phyloP scores from a whole-genome alignment of 805 yeast species.

The Priceomyces melissophilus region DNA sequence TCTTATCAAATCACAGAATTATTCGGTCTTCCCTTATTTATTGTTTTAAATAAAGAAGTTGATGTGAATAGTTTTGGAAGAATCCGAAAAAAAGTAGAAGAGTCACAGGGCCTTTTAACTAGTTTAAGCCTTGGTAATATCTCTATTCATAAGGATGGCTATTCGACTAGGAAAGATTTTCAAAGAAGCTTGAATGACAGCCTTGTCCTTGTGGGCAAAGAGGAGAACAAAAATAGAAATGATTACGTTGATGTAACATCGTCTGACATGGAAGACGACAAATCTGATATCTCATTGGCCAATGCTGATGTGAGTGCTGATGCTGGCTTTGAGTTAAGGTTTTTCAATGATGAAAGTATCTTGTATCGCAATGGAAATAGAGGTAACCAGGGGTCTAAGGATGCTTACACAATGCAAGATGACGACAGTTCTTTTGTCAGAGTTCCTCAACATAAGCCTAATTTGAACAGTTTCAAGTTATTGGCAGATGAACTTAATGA shows the following conservation, averaged over 20 bases:
- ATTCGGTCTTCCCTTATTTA: constrained; percentile 77
- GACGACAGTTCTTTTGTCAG: constrained; percentile 31
- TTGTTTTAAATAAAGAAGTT: constrained; percentile 46
- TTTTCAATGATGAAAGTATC: constrained; percentile 29
- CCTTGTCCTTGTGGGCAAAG: constrained; percentile 15
- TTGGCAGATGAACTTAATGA: constrained; percentile 27
- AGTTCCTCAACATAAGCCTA: constrained; percentile 45
- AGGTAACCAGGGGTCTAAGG: constrained; percentile 5
- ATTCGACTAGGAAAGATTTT: constrained; percentile 28
- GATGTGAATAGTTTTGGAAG: constrained; percentile 56
- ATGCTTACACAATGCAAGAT: constrained; percentile 3
- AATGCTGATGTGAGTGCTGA: constrained; percentile 50
- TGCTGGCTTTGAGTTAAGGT: constrained; percentile 46
- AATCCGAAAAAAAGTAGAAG: constrained; percentile 56
- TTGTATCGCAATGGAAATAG: constrained; percentile 4
- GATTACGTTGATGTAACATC: not conserved
- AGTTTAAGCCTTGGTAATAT: constrained; percentile 16
- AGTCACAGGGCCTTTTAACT: constrained; percentile 23
- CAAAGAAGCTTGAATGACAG: constrained; percentile 26
- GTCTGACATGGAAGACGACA: constrained; percentile 33
- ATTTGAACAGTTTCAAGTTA: constrained; percentile 37
- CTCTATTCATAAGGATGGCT: constrained; percentile 3
- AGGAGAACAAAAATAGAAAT: not conserved
- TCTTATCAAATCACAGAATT: constrained; percentile 39
- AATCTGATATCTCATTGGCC: constrained; percentile 50